A percentile compares a stretch with the other conserved stretches of the same genome.
Evolutionary conservation across 2,329 filamentous ascomycete species (phyloP).

Genomic region (Rhinocladiella similis): DNA sequence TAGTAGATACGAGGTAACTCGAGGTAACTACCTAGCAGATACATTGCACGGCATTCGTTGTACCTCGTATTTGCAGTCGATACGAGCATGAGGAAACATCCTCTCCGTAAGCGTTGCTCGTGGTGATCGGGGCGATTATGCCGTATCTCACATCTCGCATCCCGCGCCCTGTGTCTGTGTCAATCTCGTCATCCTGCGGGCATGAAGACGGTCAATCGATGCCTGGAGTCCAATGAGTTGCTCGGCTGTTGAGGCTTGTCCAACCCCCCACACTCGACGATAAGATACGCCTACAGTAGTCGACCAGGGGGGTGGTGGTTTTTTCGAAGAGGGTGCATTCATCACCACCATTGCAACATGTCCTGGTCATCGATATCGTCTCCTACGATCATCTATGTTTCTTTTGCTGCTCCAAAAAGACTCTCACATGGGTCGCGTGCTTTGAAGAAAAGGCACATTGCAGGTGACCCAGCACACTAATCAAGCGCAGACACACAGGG

Average conservation of each 20-base stretch:
- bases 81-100: background rate
- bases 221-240: background rate
- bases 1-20: background rate
- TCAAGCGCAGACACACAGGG: background rate
- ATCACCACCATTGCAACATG: background rate
- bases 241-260: background rate
- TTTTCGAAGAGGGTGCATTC: background rate
- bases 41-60: background rate
- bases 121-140: background rate
- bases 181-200: background rate
- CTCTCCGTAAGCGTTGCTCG: background rate
- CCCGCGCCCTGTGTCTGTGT: too few relatives aligned
- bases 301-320: conserved; percentile 4
- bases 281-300: conserved; percentile 12
- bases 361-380: background rate
- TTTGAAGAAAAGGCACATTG: background rate
- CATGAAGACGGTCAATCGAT: background rate
- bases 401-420: background rate
- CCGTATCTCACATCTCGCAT: too few relatives aligned
- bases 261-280: conserved; percentile 15
- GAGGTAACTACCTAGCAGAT: too few relatives aligned
- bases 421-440: background rate
- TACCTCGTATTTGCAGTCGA: too few relatives aligned
- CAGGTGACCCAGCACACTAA: too few relatives aligned
- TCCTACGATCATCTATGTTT: background rate